phyloP scores from a whole-genome alignment of 2,329 filamentous ascomycete species.

The Penicillium glabrum region DNA sequence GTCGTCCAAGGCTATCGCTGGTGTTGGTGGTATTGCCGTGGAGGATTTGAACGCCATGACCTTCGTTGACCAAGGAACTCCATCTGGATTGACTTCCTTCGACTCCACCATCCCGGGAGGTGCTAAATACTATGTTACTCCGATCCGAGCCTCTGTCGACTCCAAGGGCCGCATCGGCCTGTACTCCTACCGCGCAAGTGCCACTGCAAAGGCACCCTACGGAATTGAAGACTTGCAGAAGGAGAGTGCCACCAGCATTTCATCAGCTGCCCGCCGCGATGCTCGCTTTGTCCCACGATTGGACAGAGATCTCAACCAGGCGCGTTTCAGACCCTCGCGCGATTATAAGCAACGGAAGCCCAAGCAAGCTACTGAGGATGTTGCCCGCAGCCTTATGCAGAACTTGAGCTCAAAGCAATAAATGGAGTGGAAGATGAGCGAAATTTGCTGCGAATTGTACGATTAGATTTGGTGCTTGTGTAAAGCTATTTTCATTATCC shows the following conservation, averaged over 20 bases:
- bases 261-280: conserved; percentile 25
- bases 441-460: conserved; percentile 26
- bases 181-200: conserved; percentile 32
- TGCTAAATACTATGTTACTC: conserved; percentile 53
- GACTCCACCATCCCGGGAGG: conserved; percentile 50
- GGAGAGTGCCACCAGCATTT: conserved; percentile 26
- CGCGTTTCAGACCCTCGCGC: conserved; percentile 14
- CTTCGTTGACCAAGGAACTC: conserved; percentile 34
- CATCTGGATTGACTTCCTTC: conserved; percentile 44
- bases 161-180: conserved; percentile 47
- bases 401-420: conserved; percentile 23
- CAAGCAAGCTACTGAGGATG: conserved; percentile 25
- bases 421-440: conserved; percentile 3
- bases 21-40: conserved; percentile 44
- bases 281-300: conserved; percentile 31
- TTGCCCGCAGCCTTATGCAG: conserved; percentile 33
- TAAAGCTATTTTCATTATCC: conserved; percentile 28
- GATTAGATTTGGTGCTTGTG: conserved; percentile 33
- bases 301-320: conserved; percentile 23
- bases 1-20: conserved; percentile 34
- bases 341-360: conserved; percentile 9
- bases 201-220: conserved; percentile 36
- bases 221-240: conserved; percentile 36
- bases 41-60: conserved; percentile 39
- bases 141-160: conserved; percentile 47